phyloP scores from a whole-genome alignment of 257 asterid genomes.

The Penstemon newberryi region DNA sequence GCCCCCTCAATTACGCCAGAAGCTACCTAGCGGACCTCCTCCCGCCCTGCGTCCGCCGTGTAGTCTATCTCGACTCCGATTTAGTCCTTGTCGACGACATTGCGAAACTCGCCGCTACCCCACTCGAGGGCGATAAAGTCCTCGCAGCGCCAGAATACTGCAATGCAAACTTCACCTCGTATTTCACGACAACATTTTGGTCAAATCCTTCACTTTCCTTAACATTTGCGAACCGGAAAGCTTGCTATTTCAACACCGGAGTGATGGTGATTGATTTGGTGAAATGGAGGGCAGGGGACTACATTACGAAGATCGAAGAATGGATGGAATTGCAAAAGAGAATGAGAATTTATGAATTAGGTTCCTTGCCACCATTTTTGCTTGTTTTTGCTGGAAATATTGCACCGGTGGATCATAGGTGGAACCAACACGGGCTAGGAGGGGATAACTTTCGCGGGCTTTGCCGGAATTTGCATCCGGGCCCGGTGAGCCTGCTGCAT shows the following conservation, averaged over 20 bases:
- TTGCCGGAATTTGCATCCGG: conserved; percentile 90
- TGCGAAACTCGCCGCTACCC: conserved; percentile 58
- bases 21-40: conserved; percentile 76
- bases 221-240: conserved; percentile 62
- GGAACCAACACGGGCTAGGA: conserved; percentile 95
- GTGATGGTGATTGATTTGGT: conserved; percentile 89
- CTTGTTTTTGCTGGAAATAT: conserved; percentile 89
- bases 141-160: conserved; percentile 97
- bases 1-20: conserved; percentile 90
- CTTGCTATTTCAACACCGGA: conserved; percentile 95
- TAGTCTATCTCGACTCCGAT: conserved; percentile 88
- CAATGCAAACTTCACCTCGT: conserved; percentile 82
- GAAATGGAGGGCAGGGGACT: conserved; percentile 75
- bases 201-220: conserved; percentile 78
- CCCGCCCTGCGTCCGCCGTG: conserved; percentile 69
- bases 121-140: conserved; percentile 46
- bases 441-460: conserved; percentile 91
- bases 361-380: conserved; percentile 82
- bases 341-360: conserved; percentile 80
- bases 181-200: conserved; percentile 91
- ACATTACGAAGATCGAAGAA: conserved; percentile 76
- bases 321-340: conserved; percentile 96
- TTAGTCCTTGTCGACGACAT: conserved; percentile 83
- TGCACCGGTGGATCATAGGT: conserved; percentile 76
- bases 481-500: conserved; percentile 83